Evolutionary conservation across 2,329 filamentous ascomycete species (phyloP), one percentile per base, ranked within the genome.

Genomic region (Fonsecaea nubica): DNA sequence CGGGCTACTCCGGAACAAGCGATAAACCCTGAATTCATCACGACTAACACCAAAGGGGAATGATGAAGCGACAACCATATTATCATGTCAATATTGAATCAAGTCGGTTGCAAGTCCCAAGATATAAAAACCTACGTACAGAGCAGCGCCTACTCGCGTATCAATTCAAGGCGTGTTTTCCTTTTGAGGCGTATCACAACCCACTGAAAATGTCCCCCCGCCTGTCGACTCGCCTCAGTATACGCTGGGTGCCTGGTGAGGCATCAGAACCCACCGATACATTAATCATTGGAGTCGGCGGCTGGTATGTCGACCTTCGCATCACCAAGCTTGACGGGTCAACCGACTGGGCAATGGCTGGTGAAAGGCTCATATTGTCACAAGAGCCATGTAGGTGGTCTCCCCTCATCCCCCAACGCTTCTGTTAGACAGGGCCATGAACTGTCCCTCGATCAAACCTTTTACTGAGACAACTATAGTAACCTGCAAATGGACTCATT

Each of bases 291-390:
- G 79, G 78, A 9, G 77, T 82, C 0, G 76, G 76, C 9, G 76
- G 76, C 55, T 82, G 79, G 75, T 82, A 80, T 61, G 75, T 81
- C 4, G 80, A 82, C 69, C 71, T 82, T 1, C 77, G 80, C 12
- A 76, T 82, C 15, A 75, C 78, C 50, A 78, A 77, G 63, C 30
- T 65, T 4, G 74, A 79, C 0, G 68, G 71, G 1, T 70, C 67
- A 2, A 77, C 81, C 38, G 80, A 81, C 69, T 82, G 80, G 80
- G 80, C 77, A 0, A 78, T 81, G 64, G 80, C 80, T 1, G 80
- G 80, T 7, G 75, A 80, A 64, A 72, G 78, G 52, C 66, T 80
- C 1, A 73, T 80, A 6, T 73, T 80, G 63, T 74, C 73, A 15
- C 58, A 72, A 36, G 74, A 77, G 45, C 76, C 78, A 3, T 68